Base-by-base conservation (phyloP, 2,329 filamentous ascomycete genomes). In the Fusarium hainanense region DNA sequence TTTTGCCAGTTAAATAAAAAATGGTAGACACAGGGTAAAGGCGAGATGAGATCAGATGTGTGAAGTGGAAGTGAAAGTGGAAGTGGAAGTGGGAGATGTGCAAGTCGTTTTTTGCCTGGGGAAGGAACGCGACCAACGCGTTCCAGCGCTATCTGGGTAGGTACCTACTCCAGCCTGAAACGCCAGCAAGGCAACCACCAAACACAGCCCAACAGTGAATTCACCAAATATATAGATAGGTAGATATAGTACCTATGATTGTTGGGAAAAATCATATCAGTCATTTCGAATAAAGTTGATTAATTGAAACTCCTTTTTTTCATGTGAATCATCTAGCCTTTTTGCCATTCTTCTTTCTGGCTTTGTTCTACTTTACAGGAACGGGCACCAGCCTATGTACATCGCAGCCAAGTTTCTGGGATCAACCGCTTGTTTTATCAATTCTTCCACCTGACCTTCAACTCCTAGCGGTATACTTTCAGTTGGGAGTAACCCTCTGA, bases 391-490 rank as follows among this genome's bases (percentile, higher is more conserved):
- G 21, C 96, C 96, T 81, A 98, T 97, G 80, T 98, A 99, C 97
- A 99, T 99, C 41, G 90, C 89, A 20, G 93, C 89, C 80, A 99
- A 80, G 78, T 96, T 97, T 76, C 83, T 87, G 59, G 91, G 88
- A 79, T 94, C 90, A 23, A 91, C 92, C 34, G 97, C 96, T 82
- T 95, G 90, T 77, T 91, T 89, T 73, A 99, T 96, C 79, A 99
- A 81, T 80, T 97, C 93, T 78, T 98, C 93, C n/a, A 98, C 96
- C 82, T 99, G 96, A 0, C 97, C 96, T 80, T 98, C 96, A 3
- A 98, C 94, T 28, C 94, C 94, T 67, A 99, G 83, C 44, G 96
- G 95, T 58, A 99, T 96, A 69, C 90, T 95, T 83, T 99, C 95
- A 4, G 93, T 91, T 6, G 90, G 89, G 73, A 98, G 82, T 75